Evolutionary conservation across 805 yeast genomes (phyloP).

Genomic region (Barnettozyma populi): DNA sequence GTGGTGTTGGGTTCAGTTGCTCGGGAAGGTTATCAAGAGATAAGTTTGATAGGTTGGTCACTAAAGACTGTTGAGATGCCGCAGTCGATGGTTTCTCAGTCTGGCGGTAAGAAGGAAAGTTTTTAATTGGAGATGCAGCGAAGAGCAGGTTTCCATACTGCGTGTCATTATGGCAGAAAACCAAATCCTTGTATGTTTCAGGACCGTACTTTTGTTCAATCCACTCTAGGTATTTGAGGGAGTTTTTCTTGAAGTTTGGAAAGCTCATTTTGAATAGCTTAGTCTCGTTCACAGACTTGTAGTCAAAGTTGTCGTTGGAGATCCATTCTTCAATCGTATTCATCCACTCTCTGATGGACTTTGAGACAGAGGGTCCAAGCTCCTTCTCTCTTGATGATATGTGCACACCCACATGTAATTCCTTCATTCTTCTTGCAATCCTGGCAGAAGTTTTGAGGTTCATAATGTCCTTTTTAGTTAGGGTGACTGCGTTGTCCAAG

Average conservation of each 20-base stretch:
- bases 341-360: constrained; percentile 67
- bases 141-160: constrained; percentile 91
- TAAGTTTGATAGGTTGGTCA: constrained; percentile 18
- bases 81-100: constrained; percentile 2
- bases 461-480: constrained; percentile 68
- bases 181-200: constrained; percentile 44
- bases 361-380: constrained; percentile 67
- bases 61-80: constrained; percentile 8
- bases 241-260: constrained; percentile 41
- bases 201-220: constrained; percentile 43
- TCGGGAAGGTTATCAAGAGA: constrained; percentile 20
- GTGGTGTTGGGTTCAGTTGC: constrained; percentile 30
- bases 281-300: constrained; percentile 23
- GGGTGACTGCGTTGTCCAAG: constrained; percentile 73
- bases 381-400: constrained; percentile 51
- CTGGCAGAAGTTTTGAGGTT: constrained; percentile 71
- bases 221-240: constrained; percentile 57
- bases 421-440: constrained; percentile 95
- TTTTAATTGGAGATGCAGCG: constrained; percentile 40
- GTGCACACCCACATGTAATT: constrained; percentile 76
- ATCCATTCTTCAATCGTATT: constrained; percentile 39
- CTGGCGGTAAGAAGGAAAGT: neutral
- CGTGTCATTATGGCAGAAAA: constrained; percentile 93
- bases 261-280: constrained; percentile 42
- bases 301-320: constrained; percentile 30